These are phyloP conservation scores for Termitomyces titanicus DNA, from an alignment of 768 basidiomycete species.

Conservation along the genomic window DNA sequence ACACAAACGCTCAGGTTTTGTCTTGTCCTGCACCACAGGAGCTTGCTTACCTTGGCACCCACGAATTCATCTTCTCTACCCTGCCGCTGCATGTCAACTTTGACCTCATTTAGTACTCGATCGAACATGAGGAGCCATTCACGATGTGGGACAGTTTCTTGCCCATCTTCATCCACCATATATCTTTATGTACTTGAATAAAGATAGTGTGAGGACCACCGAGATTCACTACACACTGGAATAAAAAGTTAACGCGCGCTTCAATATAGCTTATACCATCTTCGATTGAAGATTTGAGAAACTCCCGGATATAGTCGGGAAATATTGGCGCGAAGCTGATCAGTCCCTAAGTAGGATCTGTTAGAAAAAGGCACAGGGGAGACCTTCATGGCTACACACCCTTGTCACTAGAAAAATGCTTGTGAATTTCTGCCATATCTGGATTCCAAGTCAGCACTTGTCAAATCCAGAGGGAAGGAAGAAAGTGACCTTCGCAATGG, in stretches of 20 bases:
- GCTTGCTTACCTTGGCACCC: conserved; percentile 59
- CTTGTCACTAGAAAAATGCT: conserved; percentile 47
- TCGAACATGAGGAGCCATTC: conserved; percentile 57
- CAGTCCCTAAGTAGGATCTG: conserved; percentile 32
- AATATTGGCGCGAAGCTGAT: conserved; percentile 56
- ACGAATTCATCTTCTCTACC: conserved; percentile 61
- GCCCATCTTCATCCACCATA: conserved; percentile 55
- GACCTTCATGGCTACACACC: conserved; percentile 30
- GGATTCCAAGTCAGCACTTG: not conserved
- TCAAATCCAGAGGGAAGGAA: not conserved
- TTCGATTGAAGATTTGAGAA: conserved; percentile 56
- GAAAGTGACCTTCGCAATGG: conserved; percentile 51
- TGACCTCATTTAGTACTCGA: conserved; percentile 48
- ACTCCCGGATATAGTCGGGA: conserved; percentile 55
- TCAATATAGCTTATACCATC: conserved; percentile 76
- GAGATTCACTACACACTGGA: conserved; percentile 36
- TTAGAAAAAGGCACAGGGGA: not conserved
- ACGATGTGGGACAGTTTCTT: conserved; percentile 53
- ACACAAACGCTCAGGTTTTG: not conserved
- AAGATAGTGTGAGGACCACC: not conserved
- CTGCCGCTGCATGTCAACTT: conserved; percentile 43
- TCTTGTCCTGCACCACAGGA: not conserved
- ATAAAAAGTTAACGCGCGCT: conserved; percentile 60
- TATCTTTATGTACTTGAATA: conserved; percentile 32
- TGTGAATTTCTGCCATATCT: conserved; percentile 78